Conservation (phyloP, 2,329 filamentous ascomycete genomes). For the Phialophora macrospora region DNA sequence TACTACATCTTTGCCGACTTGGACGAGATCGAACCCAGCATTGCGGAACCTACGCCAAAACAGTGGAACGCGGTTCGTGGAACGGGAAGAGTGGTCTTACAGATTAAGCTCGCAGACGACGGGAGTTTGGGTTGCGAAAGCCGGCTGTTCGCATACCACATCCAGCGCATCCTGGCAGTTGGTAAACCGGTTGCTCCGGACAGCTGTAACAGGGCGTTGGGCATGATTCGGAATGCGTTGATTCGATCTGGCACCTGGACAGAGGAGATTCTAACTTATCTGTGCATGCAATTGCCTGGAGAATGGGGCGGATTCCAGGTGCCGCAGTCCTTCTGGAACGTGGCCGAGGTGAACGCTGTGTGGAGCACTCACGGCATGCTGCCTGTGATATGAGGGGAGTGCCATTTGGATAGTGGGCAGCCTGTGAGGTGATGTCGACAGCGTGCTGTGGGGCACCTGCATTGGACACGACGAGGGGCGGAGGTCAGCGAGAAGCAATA, state of each 20-base stretch:
- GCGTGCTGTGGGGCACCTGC: not conserved
- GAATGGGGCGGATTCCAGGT: constrained; percentile 33
- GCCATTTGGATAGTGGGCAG: not conserved
- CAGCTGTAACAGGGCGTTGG: constrained; percentile 26
- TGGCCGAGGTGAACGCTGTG: constrained; percentile 22
- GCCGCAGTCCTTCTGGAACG: constrained; percentile 29
- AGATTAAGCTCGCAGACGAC: constrained; percentile 21
- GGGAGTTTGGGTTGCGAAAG: constrained; percentile 13
- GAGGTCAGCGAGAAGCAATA: not conserved
- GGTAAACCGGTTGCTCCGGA: constrained; percentile 12
- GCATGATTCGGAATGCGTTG: constrained; percentile 27
- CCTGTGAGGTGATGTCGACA: not conserved
- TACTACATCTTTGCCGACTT: constrained; percentile 37
- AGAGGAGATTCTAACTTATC: constrained; percentile 22
- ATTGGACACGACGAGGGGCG: not conserved
- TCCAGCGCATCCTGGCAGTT: constrained; percentile 23
- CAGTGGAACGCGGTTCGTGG: constrained; percentile 31
- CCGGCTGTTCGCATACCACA: constrained; percentile 24
- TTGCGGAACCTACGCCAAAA: constrained; percentile 20
- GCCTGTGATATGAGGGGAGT: not conserved
- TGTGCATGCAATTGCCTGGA: constrained; percentile 32
- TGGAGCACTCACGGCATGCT: not conserved
- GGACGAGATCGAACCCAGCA: constrained; percentile 20
- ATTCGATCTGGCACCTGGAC: constrained; percentile 28
- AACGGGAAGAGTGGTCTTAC: constrained; percentile 21